Percentiles rank a stretch among this genome's conserved stretches.
phyloP scores from a whole-genome alignment of 495 filamentous ascomycete species.

The Terfezia claveryi region DNA sequence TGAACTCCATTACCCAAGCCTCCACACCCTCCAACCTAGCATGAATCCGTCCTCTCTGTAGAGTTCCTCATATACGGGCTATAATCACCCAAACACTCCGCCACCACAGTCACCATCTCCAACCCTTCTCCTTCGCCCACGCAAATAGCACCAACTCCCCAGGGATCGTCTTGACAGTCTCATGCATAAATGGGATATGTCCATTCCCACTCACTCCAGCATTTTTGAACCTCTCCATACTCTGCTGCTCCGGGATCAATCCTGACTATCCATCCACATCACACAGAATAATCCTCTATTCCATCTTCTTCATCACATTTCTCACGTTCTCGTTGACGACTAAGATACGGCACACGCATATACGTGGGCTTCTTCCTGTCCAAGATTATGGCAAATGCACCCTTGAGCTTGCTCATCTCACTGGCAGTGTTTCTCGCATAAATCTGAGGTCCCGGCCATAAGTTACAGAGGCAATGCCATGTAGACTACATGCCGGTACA shows the following conservation, averaged over 20 bases:
- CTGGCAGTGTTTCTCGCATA: too few relatives aligned
- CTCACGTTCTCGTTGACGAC: constrained; percentile 26
- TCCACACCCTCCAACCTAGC: too few relatives aligned
- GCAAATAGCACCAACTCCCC: constrained; percentile 27
- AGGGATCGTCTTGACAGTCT: constrained; percentile 29
- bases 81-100: constrained; percentile 29
- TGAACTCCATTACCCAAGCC: too few relatives aligned
- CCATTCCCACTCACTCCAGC: constrained; percentile 28
- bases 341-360: constrained; percentile 32
- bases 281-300: constrained; percentile 33
- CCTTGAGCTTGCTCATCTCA: constrained; percentile 30
- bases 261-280: constrained; percentile 31
- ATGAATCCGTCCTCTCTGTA: too few relatives aligned
- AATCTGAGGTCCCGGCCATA: too few relatives aligned
- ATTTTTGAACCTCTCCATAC: constrained; percentile 23
- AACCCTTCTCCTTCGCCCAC: constrained; percentile 32
- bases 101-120: constrained; percentile 31
- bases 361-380: constrained; percentile 29
- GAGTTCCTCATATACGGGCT: neutral
- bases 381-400: constrained; percentile 30
- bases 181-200: constrained; percentile 35
- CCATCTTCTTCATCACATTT: constrained; percentile 24
- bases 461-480: too few relatives aligned
- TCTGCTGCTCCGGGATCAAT: constrained; percentile 25
- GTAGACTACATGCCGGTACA: too few relatives aligned